Base-by-base conservation (phyloP, 2,329 filamentous ascomycete species). In the Huntiella savannae region DNA sequence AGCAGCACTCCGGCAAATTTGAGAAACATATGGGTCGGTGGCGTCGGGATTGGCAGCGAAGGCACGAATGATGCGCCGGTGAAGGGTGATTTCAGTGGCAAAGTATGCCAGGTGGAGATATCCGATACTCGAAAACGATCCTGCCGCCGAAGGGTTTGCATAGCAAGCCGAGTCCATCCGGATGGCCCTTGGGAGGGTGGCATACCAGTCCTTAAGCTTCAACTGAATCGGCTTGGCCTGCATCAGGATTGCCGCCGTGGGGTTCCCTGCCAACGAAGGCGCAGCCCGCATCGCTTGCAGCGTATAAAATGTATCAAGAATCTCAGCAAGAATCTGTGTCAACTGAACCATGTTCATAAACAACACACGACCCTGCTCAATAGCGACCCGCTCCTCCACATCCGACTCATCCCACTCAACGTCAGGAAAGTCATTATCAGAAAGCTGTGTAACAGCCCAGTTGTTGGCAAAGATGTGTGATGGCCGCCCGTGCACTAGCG, bases 101-200 rank as follows among this genome's bases (percentile, higher is more conserved):
- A 93, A 94, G 62, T 95, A 95, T 45, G 81, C 85, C 43, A 95
- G 72, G 60, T 95, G 87, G 8, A 95, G 71, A 56, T 86, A 88
- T 12, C 82, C 82, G 45, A 75, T 74, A 56, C 72, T 76, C 15
- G 71, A 74, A 10, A 77, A 62, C 15, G 69, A 66, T 50, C 57
- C 57, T 52, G 58, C 61, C 6, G 47, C 43, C 13, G 47, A 49
- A 13, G 47, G 43, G 43, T 49, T 49, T 5, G 47, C 40, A 16
- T 49, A 49, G 22, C 46, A 46, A 6, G 47, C 45, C 55, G 55
- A 62, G 56, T 86, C 81, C 70, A 88, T 81, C 35, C 80, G 75
- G 49, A 71, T 71, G 32, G 60, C 54, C 8, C 65, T 55, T 1
- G 81, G 80, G n/a, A 88, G 62, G 15, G 70, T 74, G 15, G 79